Percentiles rank a stretch among this genome's conserved stretches.
Conservation (phyloP, 768 basidiomycete species). For the Phaeotremella skinneri region DNA sequence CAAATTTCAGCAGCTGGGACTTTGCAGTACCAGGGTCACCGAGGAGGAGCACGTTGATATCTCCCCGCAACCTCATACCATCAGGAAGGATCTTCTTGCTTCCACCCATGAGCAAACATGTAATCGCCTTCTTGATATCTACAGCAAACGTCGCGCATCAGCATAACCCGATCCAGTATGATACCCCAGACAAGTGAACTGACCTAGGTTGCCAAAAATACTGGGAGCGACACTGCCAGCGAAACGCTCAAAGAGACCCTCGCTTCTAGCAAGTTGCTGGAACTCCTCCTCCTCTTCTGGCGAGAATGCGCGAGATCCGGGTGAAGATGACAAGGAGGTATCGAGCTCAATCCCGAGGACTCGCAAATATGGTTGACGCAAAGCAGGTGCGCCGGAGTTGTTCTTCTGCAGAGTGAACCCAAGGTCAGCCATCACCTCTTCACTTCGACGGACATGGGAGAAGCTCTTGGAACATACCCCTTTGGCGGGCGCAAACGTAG, state of each 20-base stretch:
- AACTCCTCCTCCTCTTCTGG: constrained; percentile 98
- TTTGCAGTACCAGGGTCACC: constrained; percentile 99
- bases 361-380: constrained; percentile 91
- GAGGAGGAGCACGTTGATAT: constrained; percentile 93
- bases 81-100: constrained; percentile 96
- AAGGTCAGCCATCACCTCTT: background rate
- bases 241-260: constrained; percentile 89
- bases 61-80: constrained; percentile 92
- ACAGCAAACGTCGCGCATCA: constrained; percentile 12
- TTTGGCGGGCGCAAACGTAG: constrained; percentile 86
- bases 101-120: constrained; percentile 93
- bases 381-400: constrained; percentile 72
- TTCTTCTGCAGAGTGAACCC: constrained; percentile 37
- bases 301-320: constrained; percentile 72
- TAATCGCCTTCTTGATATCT: constrained; percentile 99
- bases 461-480: constrained; percentile 39
- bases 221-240: constrained; percentile 91
- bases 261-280: constrained; percentile 79
- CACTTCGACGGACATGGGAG: background rate
- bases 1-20: constrained; percentile 95
- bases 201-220: constrained; percentile 93
- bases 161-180: constrained; percentile 12
- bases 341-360: constrained; percentile 88
- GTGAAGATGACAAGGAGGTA: constrained; percentile 67
- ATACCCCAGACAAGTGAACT: constrained; percentile 16